A percentile compares a stretch with the other conserved stretches of the same genome.
These are phyloP conservation scores for Leccinellum rugosiceps DNA, from an alignment of 768 basidiomycete genomes.

Conservation along the genomic window DNA sequence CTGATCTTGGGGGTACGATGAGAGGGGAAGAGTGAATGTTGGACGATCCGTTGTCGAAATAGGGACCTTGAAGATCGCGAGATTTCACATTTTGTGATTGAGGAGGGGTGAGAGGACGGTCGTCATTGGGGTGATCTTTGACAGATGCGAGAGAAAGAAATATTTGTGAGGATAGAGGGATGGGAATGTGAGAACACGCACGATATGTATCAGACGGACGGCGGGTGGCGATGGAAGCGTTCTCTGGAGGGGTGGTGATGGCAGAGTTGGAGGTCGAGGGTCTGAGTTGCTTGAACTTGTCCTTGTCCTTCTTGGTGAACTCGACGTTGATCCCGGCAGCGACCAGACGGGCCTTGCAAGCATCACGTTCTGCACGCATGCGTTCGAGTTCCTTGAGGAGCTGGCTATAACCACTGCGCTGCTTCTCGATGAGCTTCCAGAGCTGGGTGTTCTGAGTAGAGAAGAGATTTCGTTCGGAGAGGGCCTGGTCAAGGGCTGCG, in stretches of 20 bases:
- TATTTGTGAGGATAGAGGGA: background rate
- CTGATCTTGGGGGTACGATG: slow-evolving; percentile 20
- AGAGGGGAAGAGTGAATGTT: slow-evolving; percentile 6
- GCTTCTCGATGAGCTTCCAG: slow-evolving; percentile 95
- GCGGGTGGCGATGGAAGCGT: background rate
- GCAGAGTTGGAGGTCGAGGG: slow-evolving; percentile 23
- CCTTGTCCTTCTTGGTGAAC: slow-evolving; percentile 32
- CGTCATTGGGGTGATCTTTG: slow-evolving; percentile 15
- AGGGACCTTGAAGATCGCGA: slow-evolving; percentile 8
- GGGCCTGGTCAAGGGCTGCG: slow-evolving; percentile 69
- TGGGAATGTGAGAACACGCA: background rate
- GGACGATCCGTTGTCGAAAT: background rate
- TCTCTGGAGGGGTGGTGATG: slow-evolving; percentile 28
- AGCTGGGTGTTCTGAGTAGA: slow-evolving; percentile 84
- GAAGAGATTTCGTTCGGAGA: slow-evolving; percentile 78
- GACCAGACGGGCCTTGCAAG: slow-evolving; percentile 39
- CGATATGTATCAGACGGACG: background rate
- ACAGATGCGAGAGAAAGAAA: background rate
- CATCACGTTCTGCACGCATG: slow-evolving; percentile 75
- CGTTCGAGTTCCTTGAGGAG: slow-evolving; percentile 85
- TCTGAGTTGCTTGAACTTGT: slow-evolving; percentile 11
- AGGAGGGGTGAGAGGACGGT: slow-evolving; percentile 20
- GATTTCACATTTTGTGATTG: slow-evolving; percentile 13
- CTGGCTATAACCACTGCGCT: slow-evolving; percentile 75
- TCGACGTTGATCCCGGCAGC: slow-evolving; percentile 39